Evolutionary conservation across 106 monocot species (phyloP).

Genomic region (Platanthera guangdongensis): DNA sequence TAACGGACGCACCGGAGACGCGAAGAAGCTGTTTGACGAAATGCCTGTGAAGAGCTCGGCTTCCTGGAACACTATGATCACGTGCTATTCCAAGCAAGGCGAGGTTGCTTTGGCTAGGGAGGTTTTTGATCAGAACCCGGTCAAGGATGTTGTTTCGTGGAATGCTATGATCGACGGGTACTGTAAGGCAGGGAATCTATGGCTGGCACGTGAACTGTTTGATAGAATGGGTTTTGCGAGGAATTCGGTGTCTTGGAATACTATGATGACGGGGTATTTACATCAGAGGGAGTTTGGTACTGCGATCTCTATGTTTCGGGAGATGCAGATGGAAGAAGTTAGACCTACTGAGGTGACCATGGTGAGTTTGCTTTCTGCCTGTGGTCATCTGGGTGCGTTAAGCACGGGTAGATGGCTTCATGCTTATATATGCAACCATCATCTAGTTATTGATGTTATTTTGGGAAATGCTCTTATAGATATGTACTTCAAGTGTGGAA

Average conservation of each 20-base stretch:
- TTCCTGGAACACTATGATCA: conserved; percentile 49
- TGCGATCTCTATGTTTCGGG: conserved; percentile 25
- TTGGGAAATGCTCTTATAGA: conserved; percentile 58
- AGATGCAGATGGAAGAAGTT: conserved; percentile 37
- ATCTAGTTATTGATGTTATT: conserved; percentile 35
- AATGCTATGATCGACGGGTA: conserved; percentile 60
- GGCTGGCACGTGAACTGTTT: conserved; percentile 28
- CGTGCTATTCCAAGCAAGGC: conserved; percentile 37
- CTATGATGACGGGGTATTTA: conserved; percentile 42
- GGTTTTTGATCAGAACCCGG: conserved; percentile 34
- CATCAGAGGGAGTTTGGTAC: conserved; percentile 35
- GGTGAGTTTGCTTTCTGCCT: conserved; percentile 49
- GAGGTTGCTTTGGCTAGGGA: conserved; percentile 22
- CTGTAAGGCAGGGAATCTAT: conserved; percentile 37
- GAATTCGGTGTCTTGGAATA: conserved; percentile 55
- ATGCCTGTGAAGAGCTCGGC: conserved; percentile 33
- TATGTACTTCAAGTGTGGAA: conserved; percentile 63
- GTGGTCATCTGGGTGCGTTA: conserved; percentile 45
- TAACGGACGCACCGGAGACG: conserved; percentile 17
- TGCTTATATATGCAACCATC: conserved; percentile 25
- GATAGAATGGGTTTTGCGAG: conserved; percentile 31
- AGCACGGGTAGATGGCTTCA: conserved; percentile 52
- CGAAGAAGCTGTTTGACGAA: conserved; percentile 27
- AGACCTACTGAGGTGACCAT: conserved; percentile 43
- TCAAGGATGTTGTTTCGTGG: conserved; percentile 47